Evolutionary conservation across 768 basidiomycete species (phyloP), one percentile per base, ranked within the genome.

Genomic region (Pholiota microspora): DNA sequence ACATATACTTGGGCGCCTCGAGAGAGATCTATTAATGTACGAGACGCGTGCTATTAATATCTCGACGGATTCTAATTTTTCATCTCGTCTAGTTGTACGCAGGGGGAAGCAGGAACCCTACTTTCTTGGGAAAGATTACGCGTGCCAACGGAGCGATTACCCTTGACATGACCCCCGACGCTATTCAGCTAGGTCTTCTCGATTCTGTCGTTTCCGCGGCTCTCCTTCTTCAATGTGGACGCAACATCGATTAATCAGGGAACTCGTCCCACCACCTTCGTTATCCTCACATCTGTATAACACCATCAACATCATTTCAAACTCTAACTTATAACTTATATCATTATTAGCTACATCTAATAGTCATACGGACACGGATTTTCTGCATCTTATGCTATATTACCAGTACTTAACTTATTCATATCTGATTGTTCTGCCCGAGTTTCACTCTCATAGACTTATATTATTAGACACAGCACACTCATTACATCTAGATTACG

Each of bases 181-280:
- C 81, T 12, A 68, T 86, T 28, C 77, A 82, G 53, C 69, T 77
- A 7, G 78, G 77, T 13, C 74, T 88, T 15, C 70, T 85, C 4
- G 80, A 86, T 21, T 64, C 73, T 7, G 67, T 73, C 53, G 63
- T 86, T 24, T 71, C 81, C 8, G 83, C 81, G 0, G 75, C 81
- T 0, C 60, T 81, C 4, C 70, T 88, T 21, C 70, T 88, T 40
- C 81, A 80, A 54, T 83, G 75, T 47, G 86, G 86, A n/a, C 79
- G 77, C 52, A 81, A 73, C 67, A 81, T 88, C 21, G 86, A 86
- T 59, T 87, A 62, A 62, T 16, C 15, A 23, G 10, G 7, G 23
- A 25, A 40, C 4, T n/a, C n/a, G n/a, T n/a, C n/a, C n/a, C 24
- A 15, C 13, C 50, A 42, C 28, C 27, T 23, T 23, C 18, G 13